Base-by-base conservation (phyloP, 805 yeast genomes). In the Ogataea corticis region DNA sequence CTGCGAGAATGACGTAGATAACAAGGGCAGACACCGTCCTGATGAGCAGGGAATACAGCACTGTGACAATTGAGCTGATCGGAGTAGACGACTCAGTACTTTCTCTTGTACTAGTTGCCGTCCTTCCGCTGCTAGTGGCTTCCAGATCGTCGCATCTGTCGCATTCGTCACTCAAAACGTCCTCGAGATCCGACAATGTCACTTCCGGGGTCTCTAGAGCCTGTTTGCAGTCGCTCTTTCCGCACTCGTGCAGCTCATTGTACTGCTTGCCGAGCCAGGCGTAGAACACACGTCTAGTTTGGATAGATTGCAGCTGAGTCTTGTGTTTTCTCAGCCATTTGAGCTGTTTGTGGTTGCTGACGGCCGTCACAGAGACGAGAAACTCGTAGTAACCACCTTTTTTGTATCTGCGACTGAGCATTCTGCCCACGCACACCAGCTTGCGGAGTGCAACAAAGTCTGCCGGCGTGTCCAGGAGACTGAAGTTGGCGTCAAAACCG, bases 201-300 rank as follows among this genome's bases (percentile, higher is more conserved):
- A 21, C 5, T 5, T 21, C 25, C 9, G 25, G 25, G 25, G 25
- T 21, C 9, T 21, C 25, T 6, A 21, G 9, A 21, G 25, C 25
- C 25, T 21, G 25, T 9, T 5, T 21, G 25, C 5, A 21, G 5
- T 21, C 25, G 25, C 9, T 9, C 9, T 21, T 21, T 21, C 25
- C 25, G n/a, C 18, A 4, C 7, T 18, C 21, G 41, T 44, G 48
- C 29, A 48, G 33, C 21, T 23, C 16, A 2, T n/a, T 34, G 35
- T 39, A 44, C 18, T 55, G 56, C 13, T 42, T 38, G 11, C 39
- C 43, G 13, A 57, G 38, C 59, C 59, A 57, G 15, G 47, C 21
- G 41, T 17, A 30, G 38, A 55, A 48, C 1, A 48, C 48, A 4
- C 49, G 39, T 5, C 47, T 34, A 14, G 41, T 50, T 28, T 44